phyloP scores from a whole-genome alignment of 225 moss, liverwort and hornwort species.

The Polytrichum formosum region DNA sequence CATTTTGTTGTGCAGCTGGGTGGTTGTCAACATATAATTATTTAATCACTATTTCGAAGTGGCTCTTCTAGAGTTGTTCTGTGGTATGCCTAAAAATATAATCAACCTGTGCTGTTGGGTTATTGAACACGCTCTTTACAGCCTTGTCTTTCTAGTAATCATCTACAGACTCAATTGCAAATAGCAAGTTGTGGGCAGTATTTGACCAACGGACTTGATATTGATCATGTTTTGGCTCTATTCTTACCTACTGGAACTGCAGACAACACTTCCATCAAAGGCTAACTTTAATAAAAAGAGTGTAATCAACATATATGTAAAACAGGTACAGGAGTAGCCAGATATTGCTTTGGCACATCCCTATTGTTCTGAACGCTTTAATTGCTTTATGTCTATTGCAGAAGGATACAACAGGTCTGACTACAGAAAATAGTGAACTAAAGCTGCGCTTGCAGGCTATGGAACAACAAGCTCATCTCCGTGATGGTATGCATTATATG shows the following conservation, averaged over 20 bases:
- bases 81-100: not conserved
- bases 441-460: slow-evolving; percentile 75
- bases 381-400: slow-evolving; percentile 24
- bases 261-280: not conserved
- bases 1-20: too few relatives aligned
- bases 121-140: not conserved
- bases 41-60: not conserved
- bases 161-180: too few relatives aligned
- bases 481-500: slow-evolving; percentile 59
- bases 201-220: too few relatives aligned
- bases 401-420: slow-evolving; percentile 77
- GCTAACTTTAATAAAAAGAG: not conserved
- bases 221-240: not conserved
- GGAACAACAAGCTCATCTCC: slow-evolving; percentile 85
- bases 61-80: not conserved
- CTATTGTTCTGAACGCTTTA: not conserved
- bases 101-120: not conserved
- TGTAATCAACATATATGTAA: too few relatives aligned
- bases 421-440: slow-evolving; percentile 76
- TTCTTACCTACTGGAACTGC: not conserved
- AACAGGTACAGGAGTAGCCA: too few relatives aligned
- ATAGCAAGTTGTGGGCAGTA: too few relatives aligned
- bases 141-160: too few relatives aligned
- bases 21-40: too few relatives aligned
- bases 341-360: not conserved